Conservation (phyloP, 192 early-diverging fungal genomes). For the Linnemannia hyalina region DNA sequence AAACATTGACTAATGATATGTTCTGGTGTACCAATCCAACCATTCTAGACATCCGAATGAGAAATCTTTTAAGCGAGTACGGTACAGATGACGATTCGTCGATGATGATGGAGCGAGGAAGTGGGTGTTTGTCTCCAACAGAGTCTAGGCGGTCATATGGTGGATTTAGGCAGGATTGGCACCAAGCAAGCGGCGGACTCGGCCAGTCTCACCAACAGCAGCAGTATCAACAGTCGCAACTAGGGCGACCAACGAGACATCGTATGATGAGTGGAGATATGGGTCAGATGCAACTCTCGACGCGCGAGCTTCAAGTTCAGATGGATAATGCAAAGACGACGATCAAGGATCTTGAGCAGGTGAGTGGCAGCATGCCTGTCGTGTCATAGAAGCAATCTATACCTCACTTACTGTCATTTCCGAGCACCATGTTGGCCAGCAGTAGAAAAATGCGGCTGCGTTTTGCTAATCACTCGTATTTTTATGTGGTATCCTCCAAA, state of each 20-base stretch:
- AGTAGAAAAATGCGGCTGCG: neutral
- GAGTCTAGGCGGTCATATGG: neutral
- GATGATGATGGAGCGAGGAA: constrained; percentile 3
- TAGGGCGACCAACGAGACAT: constrained; percentile 10
- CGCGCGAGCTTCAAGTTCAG: constrained; percentile 35
- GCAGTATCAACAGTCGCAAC: neutral
- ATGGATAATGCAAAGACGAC: constrained; percentile 55
- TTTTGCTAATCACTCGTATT: neutral
- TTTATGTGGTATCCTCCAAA: too few relatives aligned
- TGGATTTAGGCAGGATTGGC: constrained; percentile 8
- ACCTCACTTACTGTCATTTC: neutral
- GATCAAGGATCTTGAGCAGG: constrained; percentile 55
- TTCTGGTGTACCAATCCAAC: neutral
- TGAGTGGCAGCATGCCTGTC: neutral
- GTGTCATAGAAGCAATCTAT: too few relatives aligned
- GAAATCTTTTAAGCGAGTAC: constrained; percentile 29
- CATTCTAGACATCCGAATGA: constrained; percentile 25
- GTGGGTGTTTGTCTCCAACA: neutral
- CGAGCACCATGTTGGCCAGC: neutral
- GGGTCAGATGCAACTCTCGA: constrained; percentile 38
- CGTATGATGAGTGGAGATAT: constrained; percentile 44
- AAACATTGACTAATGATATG: neutral
- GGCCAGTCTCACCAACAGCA: neutral
- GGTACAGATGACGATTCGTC: constrained; percentile 33
- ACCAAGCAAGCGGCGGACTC: neutral